Evolutionary conservation across 2,329 filamentous ascomycete genomes (phyloP), one percentile per base, ranked within the genome.

Genomic region (Colletotrichum liaoningense): DNA sequence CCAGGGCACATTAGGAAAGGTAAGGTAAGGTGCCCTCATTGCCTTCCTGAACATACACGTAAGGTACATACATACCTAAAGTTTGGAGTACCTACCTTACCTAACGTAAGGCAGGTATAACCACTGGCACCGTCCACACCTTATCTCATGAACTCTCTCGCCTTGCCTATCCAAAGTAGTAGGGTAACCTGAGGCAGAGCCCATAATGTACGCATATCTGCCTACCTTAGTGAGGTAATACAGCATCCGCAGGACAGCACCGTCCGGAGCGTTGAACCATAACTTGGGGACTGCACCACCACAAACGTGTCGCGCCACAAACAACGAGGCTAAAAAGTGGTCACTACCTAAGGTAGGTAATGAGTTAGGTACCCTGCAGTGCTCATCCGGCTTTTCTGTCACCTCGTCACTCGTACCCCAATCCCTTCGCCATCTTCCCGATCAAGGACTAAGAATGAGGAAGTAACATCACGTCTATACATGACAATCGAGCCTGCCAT

Each of bases 221-320:
- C 11, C 19, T 38, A 22, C 8, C 28, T 19, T 28, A 28, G 35
- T 42, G 14, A 42, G 38, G 38, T 42, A 7, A 19, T 22, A 22
- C 11, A 11, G 30, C 56, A 24, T 24, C 26, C 26, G 52, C 33
- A 35, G 33, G 33, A 19, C 14, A 33, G 14, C 22, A 16, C 22
- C 35, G 24, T 55, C 26, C 24, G 19, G 63, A 67, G 68, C 56
- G 55, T 71, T 71, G 68, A 67, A 67, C 63, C 68, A 67, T 12
- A 69, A 42, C 54, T 42, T 59, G 67, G 60, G 67, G 54, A 69
- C 67, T 24, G n/a, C 55, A 28, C 30, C 42, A 33, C 42, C 46
- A 52, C 5, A 11, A 14, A 63, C 14, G 16, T 19, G 16, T 28
- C 26, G 52, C 52, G 22, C 12, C 22, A 55, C 22, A 28, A 55